These are phyloP conservation scores for Metarhizium guizhouense DNA, from an alignment of 2,329 filamentous ascomycete species.

Conservation along the genomic window DNA sequence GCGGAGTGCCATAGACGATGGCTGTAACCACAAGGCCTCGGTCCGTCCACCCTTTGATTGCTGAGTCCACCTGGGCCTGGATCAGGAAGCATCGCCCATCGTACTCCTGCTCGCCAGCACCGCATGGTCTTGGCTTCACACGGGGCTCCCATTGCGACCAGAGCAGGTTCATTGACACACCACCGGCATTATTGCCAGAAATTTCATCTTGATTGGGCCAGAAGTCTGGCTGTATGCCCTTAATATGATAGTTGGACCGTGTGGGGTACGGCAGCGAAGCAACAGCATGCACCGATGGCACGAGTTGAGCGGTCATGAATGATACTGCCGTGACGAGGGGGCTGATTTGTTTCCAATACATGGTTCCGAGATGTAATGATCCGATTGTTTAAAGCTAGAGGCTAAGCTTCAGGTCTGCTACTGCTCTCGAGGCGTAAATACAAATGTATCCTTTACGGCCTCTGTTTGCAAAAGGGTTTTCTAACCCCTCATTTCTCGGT, in stretches of 20 bases:
- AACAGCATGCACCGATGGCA: too few species aligned
- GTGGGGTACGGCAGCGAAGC: neutral
- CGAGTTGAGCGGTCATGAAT: too few species aligned
- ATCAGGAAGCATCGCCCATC: neutral
- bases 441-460: too few species aligned
- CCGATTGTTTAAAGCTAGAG: too few species aligned
- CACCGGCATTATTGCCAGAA: neutral
- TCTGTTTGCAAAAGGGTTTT: too few species aligned
- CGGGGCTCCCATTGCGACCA: neutral
- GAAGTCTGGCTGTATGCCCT: neutral
- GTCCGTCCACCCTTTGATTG: neutral
- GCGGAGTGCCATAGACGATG: neutral
- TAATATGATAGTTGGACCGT: neutral
- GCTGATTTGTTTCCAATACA: too few species aligned
- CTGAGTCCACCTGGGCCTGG: neutral
- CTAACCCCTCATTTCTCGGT: too few species aligned
- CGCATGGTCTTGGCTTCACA: neutral
- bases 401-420: too few species aligned
- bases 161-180: neutral
- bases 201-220: neutral
- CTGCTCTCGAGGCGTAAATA: too few species aligned
- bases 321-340: too few species aligned
- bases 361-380: too few species aligned
- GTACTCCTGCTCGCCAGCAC: neutral
- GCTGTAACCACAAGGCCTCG: neutral